A percentile compares a stretch with the other conserved stretches of the same genome.
These are phyloP conservation scores for Coniella vitis DNA, from an alignment of 2,329 filamentous ascomycete species.

Conservation along the genomic window DNA sequence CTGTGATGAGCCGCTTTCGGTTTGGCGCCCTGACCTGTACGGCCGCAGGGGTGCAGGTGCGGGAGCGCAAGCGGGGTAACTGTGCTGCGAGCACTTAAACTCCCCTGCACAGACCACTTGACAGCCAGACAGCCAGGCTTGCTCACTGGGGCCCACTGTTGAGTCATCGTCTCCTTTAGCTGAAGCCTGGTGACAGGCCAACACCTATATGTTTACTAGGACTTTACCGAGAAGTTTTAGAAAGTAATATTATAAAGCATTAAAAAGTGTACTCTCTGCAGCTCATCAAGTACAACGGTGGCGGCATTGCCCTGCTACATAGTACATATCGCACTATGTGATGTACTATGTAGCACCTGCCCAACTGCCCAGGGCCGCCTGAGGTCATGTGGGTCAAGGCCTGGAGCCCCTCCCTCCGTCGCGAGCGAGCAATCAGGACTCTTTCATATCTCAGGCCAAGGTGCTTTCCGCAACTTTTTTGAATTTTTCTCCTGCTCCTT, in stretches of 20 bases:
- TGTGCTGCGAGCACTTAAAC: conserved; percentile 1
- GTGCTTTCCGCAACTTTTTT: conserved; percentile 3
- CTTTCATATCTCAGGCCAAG: too few species aligned
- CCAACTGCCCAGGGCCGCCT: too few species aligned
- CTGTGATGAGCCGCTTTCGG: neutral
- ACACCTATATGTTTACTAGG: too few species aligned
- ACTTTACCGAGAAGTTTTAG: too few species aligned
- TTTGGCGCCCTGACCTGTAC: neutral
- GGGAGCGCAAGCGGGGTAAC: neutral
- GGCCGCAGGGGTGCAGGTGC: neutral
- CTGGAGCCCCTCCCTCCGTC: neutral
- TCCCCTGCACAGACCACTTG: neutral
- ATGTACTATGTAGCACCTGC: too few species aligned
- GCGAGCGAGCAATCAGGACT: neutral
- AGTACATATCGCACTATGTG: too few species aligned
- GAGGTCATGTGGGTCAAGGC: too few species aligned
- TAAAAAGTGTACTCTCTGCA: too few species aligned
- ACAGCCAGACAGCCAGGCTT: too few species aligned
- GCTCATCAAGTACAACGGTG: too few species aligned
- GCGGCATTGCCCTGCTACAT: too few species aligned
- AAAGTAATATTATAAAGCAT: too few species aligned
- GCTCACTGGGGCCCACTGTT: neutral
- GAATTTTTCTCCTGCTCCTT: neutral
- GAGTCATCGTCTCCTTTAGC: neutral
- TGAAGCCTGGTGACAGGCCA: neutral